Percentiles rank a stretch among this genome's conserved stretches.
Evolutionary conservation across 306 rosid species (phyloP).

Genomic region (Cajanus cajan): DNA sequence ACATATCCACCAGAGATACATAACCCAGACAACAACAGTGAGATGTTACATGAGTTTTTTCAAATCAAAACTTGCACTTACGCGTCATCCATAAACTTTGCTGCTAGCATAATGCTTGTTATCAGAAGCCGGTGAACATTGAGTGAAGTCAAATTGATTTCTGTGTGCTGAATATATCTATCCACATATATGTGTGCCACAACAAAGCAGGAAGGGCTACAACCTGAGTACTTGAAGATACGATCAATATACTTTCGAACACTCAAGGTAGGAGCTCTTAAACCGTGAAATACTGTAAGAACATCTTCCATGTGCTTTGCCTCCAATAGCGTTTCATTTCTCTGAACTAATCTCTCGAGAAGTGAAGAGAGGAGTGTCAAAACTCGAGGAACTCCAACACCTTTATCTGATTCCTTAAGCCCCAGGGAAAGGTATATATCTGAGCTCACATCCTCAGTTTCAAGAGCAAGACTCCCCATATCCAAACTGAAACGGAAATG

Average conservation of each 20-base stretch:
- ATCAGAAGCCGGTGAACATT: conserved; percentile 91
- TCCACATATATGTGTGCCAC: conserved; percentile 76
- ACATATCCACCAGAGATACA: neutral
- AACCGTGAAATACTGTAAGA: conserved; percentile 77
- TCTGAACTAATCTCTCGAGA: conserved; percentile 71
- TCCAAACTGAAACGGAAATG: conserved; percentile 44
- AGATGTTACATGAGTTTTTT: neutral
- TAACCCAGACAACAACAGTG: neutral
- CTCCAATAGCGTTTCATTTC: conserved; percentile 61
- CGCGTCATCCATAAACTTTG: conserved; percentile 91
- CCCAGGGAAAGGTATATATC: conserved; percentile 70
- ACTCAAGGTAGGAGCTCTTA: conserved; percentile 75
- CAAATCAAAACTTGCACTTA: conserved; percentile 42
- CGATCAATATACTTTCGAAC: conserved; percentile 76
- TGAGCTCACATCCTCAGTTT: conserved; percentile 44
- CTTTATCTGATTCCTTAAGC: conserved; percentile 56
- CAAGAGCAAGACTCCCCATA: conserved; percentile 68
- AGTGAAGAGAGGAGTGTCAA: conserved; percentile 76
- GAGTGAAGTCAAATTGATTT: conserved; percentile 69
- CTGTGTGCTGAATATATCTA: conserved; percentile 59
- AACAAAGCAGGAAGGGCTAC: conserved; percentile 97
- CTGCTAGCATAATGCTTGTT: conserved; percentile 90
- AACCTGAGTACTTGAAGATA: conserved; percentile 84
- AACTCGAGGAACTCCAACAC: conserved; percentile 69
- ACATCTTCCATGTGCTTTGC: conserved; percentile 47